These are phyloP conservation scores for Cryphonectria carpinicola DNA, from an alignment of 2,329 filamentous ascomycete species.

Conservation along the genomic window DNA sequence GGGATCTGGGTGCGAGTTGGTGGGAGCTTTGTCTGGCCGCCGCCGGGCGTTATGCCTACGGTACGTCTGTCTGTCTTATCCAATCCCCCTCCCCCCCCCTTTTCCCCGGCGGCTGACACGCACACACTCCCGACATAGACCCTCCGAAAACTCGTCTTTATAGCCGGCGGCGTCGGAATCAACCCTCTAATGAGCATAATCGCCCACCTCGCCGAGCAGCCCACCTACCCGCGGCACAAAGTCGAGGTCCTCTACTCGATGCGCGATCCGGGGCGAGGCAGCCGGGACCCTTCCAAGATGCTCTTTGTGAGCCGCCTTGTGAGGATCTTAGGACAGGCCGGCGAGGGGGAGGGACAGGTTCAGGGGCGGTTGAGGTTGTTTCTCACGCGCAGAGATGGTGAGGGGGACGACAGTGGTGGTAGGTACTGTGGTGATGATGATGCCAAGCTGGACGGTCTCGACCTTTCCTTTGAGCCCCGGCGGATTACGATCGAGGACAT, in stretches of 20 bases:
- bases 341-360: constrained; percentile 33
- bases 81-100: not conserved
- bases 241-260: constrained; percentile 69
- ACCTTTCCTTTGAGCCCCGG: constrained; percentile 40
- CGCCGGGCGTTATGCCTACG: constrained; percentile 48
- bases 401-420: constrained; percentile 23
- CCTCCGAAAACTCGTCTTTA: constrained; percentile 64
- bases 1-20: constrained; percentile 72
- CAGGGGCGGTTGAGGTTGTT: constrained; percentile 52
- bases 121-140: not conserved
- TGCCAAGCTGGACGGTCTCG: constrained; percentile 25
- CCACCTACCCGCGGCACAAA: constrained; percentile 35
- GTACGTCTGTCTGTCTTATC: constrained; percentile 12
- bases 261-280: constrained; percentile 37
- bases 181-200: constrained; percentile 81
- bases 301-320: constrained; percentile 57
- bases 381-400: constrained; percentile 41
- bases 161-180: constrained; percentile 82
- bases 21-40: constrained; percentile 81
- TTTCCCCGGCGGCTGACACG: no score
- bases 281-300: constrained; percentile 41
- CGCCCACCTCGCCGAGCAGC: constrained; percentile 56
- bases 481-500: constrained; percentile 51
- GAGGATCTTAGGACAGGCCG: constrained; percentile 42
- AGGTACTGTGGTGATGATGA: not conserved